Percentiles rank a stretch among this genome's conserved stretches.
These are phyloP conservation scores for Trichoderma atrobrunneum DNA, from an alignment of 2,329 filamentous ascomycete genomes.

Conservation along the genomic window DNA sequence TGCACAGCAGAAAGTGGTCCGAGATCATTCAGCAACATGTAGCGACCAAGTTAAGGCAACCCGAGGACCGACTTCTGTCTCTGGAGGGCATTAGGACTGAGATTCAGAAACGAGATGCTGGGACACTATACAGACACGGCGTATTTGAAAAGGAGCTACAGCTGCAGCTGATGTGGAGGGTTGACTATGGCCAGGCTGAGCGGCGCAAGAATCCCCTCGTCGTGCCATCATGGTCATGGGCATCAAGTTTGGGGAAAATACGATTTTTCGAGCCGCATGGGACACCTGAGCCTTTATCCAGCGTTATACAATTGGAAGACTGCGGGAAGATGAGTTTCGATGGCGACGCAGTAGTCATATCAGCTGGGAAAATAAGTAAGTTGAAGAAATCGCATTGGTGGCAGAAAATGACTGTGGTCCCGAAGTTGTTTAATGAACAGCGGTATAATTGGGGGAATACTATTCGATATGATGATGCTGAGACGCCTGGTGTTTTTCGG, in stretches of 20 bases:
- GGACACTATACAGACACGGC: neutral
- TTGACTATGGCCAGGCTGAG: neutral
- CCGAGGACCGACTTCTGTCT: neutral
- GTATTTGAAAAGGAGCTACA: neutral
- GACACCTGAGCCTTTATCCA: neutral
- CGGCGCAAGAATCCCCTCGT: neutral
- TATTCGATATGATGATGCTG: neutral
- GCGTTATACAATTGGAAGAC: neutral
- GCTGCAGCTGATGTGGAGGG: neutral
- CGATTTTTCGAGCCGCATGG: neutral
- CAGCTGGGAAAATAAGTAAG: neutral
- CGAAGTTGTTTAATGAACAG: neutral
- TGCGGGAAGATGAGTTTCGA: neutral
- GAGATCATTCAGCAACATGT: neutral
- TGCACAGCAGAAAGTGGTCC: neutral
- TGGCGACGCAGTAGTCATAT: neutral
- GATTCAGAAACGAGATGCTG: neutral
- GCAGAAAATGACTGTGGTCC: neutral
- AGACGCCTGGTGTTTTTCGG: neutral
- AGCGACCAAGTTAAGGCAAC: neutral
- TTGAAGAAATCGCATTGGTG: neutral
- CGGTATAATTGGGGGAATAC: neutral
- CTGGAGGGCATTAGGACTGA: neutral
- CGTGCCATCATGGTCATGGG: neutral
- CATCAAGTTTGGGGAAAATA: neutral